Conservation (phyloP, 768 basidiomycete genomes). For the Tulasnella sp. region DNA sequence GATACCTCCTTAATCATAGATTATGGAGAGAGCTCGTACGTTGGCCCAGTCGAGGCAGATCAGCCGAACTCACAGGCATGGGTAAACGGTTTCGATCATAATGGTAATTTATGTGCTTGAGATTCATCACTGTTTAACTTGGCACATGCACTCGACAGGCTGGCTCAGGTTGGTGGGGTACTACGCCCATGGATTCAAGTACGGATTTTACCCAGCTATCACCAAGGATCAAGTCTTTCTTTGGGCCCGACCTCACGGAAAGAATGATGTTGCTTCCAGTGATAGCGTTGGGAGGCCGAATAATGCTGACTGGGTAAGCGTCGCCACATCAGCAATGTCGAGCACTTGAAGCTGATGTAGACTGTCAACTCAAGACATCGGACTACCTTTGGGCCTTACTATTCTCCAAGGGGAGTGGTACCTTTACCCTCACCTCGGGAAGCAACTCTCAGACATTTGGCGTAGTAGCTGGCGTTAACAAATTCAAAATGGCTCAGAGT, state of each 20-base stretch:
- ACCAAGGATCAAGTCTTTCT: slow-evolving; percentile 49
- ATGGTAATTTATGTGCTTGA: neutral
- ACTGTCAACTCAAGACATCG: slow-evolving; percentile 33
- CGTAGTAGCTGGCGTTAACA: slow-evolving; percentile 45
- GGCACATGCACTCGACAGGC: slow-evolving; percentile 26
- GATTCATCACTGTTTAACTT: neutral
- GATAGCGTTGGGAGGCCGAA: slow-evolving; percentile 44
- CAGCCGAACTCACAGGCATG: slow-evolving; percentile 28
- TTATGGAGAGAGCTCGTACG: slow-evolving; percentile 10
- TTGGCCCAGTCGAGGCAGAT: slow-evolving; percentile 20
- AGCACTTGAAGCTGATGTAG: slow-evolving; percentile 2
- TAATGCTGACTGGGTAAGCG: slow-evolving; percentile 43
- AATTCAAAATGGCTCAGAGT: slow-evolving; percentile 46
- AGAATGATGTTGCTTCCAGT: slow-evolving; percentile 35
- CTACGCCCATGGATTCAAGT: slow-evolving; percentile 61
- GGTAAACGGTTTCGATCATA: slow-evolving; percentile 18
- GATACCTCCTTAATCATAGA: neutral
- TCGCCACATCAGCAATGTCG: neutral
- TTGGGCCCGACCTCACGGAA: slow-evolving; percentile 58
- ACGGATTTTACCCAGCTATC: slow-evolving; percentile 44
- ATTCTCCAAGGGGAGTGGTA: slow-evolving; percentile 42
- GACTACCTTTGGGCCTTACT: slow-evolving; percentile 62
- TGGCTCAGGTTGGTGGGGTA: slow-evolving; percentile 57
- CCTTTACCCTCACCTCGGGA: slow-evolving; percentile 39
- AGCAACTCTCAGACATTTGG: slow-evolving; percentile 38